phyloP scores from a whole-genome alignment of 495 filamentous ascomycete genomes.

The Aspergillus sclerotiicarbonarius region DNA sequence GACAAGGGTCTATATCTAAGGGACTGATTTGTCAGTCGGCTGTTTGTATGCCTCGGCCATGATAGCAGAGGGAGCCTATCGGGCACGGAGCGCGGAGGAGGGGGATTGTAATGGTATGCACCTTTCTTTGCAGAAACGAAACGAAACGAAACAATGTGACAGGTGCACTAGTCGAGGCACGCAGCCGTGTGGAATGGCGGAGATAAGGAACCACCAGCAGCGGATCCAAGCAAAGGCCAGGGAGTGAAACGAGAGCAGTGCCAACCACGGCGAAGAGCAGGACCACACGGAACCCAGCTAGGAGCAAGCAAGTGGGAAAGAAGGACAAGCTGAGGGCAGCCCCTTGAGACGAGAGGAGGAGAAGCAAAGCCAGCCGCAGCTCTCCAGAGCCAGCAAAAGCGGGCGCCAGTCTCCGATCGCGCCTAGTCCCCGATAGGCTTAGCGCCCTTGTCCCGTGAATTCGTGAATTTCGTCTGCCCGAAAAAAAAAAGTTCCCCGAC shows the following conservation, averaged over 20 bases:
- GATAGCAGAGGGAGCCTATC: neutral
- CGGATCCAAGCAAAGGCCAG: neutral
- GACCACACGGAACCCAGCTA: neutral
- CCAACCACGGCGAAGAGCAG: neutral
- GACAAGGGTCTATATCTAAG: slow-evolving; percentile 1
- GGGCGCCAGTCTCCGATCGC: slow-evolving; percentile 28
- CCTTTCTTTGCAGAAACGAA: slow-evolving; percentile 4
- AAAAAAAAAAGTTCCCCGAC: slow-evolving; percentile 30
- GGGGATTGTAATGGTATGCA: slow-evolving; percentile 13
- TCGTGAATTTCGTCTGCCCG: slow-evolving; percentile 7
- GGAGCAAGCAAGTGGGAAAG: no score
- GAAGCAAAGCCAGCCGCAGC: neutral
- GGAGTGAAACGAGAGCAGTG: neutral
- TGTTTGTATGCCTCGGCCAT: neutral
- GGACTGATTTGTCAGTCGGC: slow-evolving; percentile 4
- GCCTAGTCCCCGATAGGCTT: slow-evolving; percentile 43
- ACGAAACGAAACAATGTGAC: slow-evolving; percentile 5
- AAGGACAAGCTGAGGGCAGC: no score
- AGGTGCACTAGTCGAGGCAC: slow-evolving; percentile 10
- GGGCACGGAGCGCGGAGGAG: neutral
- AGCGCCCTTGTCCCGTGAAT: slow-evolving; percentile 26
- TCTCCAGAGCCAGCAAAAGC: slow-evolving; percentile 10
- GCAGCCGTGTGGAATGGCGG: slow-evolving; percentile 1
- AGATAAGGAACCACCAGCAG: neutral
- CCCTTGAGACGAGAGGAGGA: no score